These are phyloP conservation scores for Pestalotiopsis sp. DNA, from an alignment of 2,329 filamentous ascomycete genomes.

Conservation along the genomic window DNA sequence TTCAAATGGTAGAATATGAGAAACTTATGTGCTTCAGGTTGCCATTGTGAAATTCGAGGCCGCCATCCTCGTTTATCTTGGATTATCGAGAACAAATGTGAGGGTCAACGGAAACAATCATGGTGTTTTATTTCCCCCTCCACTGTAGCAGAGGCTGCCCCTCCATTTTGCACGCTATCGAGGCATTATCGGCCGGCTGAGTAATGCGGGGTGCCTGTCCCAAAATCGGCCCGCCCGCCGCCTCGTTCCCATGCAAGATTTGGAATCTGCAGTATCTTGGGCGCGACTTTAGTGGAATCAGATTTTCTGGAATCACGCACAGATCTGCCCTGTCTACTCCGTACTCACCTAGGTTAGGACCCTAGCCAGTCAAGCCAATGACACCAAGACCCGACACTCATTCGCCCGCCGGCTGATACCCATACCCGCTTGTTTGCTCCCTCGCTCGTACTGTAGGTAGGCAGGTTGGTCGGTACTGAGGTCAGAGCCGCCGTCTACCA, in stretches of 20 bases:
- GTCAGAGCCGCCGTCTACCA: background rate
- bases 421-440: no score
- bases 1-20: no score
- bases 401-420: no score
- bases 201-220: constrained; percentile 8
- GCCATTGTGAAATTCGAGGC: no score
- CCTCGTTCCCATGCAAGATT: constrained; percentile 7
- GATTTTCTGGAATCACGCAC: background rate
- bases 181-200: constrained; percentile 1
- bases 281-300: background rate
- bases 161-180: background rate
- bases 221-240: constrained; percentile 7
- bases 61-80: no score
- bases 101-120: no score
- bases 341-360: background rate
- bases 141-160: background rate
- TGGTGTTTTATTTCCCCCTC: no score
- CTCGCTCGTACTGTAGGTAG: background rate
- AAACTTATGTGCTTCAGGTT: no score
- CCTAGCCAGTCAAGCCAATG: background rate
- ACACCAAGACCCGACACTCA: no score
- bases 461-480: background rate
- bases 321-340: background rate
- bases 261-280: constrained; percentile 8
- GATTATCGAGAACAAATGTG: no score